These are phyloP conservation scores for Rhynchosporium agropyri DNA, from an alignment of 2,329 filamentous ascomycete species.

Conservation along the genomic window DNA sequence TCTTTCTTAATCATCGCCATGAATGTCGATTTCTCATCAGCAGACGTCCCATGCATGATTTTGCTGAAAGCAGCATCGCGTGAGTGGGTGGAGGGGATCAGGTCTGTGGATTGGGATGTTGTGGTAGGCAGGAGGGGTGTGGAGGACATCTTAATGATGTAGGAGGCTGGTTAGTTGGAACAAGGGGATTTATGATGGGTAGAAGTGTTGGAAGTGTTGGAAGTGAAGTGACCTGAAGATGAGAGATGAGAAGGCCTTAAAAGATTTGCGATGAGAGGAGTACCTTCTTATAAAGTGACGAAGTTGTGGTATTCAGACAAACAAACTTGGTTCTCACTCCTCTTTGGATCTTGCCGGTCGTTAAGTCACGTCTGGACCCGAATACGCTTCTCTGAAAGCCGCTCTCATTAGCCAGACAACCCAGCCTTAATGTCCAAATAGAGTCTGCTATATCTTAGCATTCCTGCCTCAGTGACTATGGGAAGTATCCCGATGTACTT, in stretches of 20 bases:
- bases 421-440: background rate
- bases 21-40: constrained; percentile 71
- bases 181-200: no score
- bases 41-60: constrained; percentile 74
- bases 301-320: background rate
- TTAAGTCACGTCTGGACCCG: background rate
- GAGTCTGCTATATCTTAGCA: background rate
- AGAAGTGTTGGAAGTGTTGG: no score
- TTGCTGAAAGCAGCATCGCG: constrained; percentile 92
- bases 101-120: constrained; percentile 27
- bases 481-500: background rate
- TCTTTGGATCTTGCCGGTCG: background rate
- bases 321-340: background rate
- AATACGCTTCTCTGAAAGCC: background rate
- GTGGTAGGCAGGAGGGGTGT: background rate
- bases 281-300: background rate
- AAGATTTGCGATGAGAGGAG: background rate
- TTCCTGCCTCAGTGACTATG: background rate
- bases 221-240: background rate
- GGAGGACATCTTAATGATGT: no score
- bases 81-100: constrained; percentile 56
- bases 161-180: no score
- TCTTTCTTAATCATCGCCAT: constrained; percentile 86
- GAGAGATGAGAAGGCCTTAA: background rate
- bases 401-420: background rate